A percentile compares a stretch with the other conserved stretches of the same genome.
Evolutionary conservation across 1,284 basidiomycete species (phyloP).

Genomic region (Cryptococcus jaspeensis): DNA sequence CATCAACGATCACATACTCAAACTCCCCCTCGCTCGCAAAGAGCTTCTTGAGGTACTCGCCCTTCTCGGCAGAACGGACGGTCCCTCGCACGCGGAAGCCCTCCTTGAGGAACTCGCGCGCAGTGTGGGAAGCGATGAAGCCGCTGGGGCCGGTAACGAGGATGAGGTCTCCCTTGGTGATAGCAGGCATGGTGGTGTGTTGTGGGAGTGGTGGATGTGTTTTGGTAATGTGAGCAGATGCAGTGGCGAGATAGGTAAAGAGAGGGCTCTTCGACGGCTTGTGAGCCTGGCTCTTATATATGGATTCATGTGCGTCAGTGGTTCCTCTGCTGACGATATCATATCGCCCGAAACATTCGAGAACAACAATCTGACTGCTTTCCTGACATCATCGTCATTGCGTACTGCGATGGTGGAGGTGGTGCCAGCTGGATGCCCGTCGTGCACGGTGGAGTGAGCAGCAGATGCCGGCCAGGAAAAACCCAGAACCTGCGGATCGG

Average conservation of each 20-base stretch:
- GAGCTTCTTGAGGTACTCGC: conserved; percentile 54
- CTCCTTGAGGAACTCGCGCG: conserved; percentile 26
- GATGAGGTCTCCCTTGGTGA: conserved; percentile 21
- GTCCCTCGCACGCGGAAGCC: conserved; percentile 58
- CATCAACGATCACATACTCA: conserved; percentile 57
- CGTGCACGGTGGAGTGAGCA: no score
- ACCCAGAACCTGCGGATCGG: no score
- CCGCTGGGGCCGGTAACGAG: conserved; percentile 33
- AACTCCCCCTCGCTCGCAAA: conserved; percentile 54
- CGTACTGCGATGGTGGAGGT: no score
- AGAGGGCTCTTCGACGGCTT: neutral
- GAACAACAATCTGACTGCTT: no score
- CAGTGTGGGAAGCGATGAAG: conserved; percentile 31
- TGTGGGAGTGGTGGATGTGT: neutral
- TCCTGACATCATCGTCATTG: no score
- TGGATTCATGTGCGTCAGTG: no score
- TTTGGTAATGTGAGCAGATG: neutral
- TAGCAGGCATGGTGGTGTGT: conserved; percentile 13
- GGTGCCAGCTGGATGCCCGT: no score
- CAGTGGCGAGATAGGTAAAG: neutral
- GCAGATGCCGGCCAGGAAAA: no score
- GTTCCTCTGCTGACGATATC: no score
- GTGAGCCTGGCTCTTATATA: neutral
- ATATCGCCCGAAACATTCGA: no score
- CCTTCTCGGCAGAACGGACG: conserved; percentile 59